Evolutionary conservation across 2,329 filamentous ascomycete species (phyloP), one percentile per base, ranked within the genome.

Genomic region (Fusarium torreyae): DNA sequence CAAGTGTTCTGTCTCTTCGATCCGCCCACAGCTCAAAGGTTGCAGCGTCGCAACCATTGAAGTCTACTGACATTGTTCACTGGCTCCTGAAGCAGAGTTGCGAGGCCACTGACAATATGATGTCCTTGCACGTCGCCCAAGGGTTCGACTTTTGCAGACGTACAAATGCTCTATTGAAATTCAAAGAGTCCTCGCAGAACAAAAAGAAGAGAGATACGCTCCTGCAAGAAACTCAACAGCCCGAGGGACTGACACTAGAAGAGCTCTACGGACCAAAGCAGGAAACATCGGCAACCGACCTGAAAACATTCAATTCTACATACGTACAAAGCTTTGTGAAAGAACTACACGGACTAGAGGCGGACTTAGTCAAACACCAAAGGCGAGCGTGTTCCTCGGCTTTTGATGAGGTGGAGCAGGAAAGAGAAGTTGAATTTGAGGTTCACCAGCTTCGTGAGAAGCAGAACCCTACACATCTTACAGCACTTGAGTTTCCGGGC

Each of bases 11-110:
- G 0, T 33, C 39, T 14, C 17, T 66, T 4, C 20, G 50, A 85
- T 89, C 57, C 52, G 84, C 0, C 74, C 57, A 20, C 11, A 17
- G 8, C n/a, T 24, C 5, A 6, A 44, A 10, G 7, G 14, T 20
- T 15, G 17, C 34, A 14, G 5, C 11, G 4, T 7, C 13, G 5
- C 13, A 14, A 78, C 45, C 20, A 0, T 31, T 75, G 1, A 54
- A 45, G 0, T 75, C 73, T 2, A 13, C 54, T 1, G 68, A 77
- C 20, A 69, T 77, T 0, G 65, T 91, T 1, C 71, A 75, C 5
- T 92, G 90, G 90, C 81, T 92, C 0, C 80, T 92, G 0, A 83
- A 90, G 44, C 87, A 91, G 55, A 91, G 89, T 0, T 92, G 90
- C 60, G 76, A 79, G 9, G 82, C 78, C 0, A 89, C 88, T 20